These are phyloP conservation scores for Fraxinus albicans DNA, from an alignment of 305 asterid genomes.

Conservation along the genomic window DNA sequence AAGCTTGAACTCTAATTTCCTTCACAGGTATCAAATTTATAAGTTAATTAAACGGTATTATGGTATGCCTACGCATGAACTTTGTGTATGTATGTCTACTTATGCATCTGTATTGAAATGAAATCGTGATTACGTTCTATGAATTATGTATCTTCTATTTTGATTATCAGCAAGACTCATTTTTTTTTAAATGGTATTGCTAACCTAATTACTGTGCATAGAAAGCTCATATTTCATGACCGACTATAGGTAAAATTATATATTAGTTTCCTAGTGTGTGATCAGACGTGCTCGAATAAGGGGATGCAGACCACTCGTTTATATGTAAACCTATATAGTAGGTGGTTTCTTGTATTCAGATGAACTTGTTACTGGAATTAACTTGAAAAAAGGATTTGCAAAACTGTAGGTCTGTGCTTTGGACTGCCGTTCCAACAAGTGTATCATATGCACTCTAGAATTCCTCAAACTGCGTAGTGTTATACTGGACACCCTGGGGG, in stretches of 20 bases:
- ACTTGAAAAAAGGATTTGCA: no score
- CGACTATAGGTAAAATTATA: neutral
- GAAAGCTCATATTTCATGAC: neutral
- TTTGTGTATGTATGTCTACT: neutral
- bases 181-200: neutral
- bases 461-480: neutral
- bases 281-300: neutral
- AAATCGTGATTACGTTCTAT: neutral
- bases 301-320: neutral
- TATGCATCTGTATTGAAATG: neutral
- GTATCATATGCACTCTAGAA: neutral
- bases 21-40: slow-evolving; percentile 14
- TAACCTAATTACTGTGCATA: neutral
- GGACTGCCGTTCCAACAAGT: neutral
- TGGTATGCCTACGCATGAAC: neutral
- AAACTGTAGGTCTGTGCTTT: neutral
- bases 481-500: neutral
- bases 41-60: neutral
- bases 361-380: neutral
- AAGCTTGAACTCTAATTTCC: slow-evolving; percentile 52
- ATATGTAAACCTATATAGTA: neutral
- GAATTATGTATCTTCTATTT: neutral
- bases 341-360: neutral
- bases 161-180: neutral
- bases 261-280: neutral